Evolutionary conservation across 1,139 yeast species (phyloP).

Genomic region (Kodamaea suecica): DNA sequence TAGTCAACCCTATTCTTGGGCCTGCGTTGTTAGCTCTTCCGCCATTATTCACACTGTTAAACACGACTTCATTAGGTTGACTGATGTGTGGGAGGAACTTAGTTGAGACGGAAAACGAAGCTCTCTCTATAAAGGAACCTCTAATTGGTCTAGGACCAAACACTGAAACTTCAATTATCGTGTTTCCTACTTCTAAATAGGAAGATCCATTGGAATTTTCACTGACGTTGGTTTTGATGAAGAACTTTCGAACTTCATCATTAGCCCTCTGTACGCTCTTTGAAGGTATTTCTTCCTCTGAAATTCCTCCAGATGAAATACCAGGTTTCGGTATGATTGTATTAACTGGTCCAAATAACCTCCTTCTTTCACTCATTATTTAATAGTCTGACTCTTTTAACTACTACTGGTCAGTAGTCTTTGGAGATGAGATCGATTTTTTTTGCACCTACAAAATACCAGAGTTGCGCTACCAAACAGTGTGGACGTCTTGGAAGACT

Average conservation of each 20-base stretch:
- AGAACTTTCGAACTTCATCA: conserved; percentile 35
- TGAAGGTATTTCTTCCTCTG: conserved; percentile 2
- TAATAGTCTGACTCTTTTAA: no score
- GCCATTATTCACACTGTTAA: conserved; percentile 17
- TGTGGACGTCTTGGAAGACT: no score
- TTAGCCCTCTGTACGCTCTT: conserved; percentile 7
- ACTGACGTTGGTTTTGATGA: conserved; percentile 58
- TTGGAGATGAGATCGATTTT: conserved; percentile 7
- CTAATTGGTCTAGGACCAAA: conserved; percentile 89
- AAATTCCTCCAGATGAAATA: conserved; percentile 9
- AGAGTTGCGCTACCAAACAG: conserved; percentile 6
- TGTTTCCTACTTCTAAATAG: conserved; percentile 64
- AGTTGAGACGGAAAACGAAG: conserved; percentile 65
- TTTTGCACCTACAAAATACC: neutral
- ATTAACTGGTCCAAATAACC: conserved; percentile 63
- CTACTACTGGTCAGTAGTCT: neutral
- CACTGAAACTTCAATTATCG: conserved; percentile 65
- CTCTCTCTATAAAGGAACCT: conserved; percentile 69
- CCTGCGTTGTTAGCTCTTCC: conserved; percentile 24
- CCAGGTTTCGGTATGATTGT: conserved; percentile 48
- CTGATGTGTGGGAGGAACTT: conserved; percentile 52
- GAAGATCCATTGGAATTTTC: conserved; percentile 83
- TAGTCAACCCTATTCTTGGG: conserved; percentile 39
- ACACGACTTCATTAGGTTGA: conserved; percentile 35
- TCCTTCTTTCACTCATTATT: conserved; percentile 57